These are phyloP conservation scores for Cercospora janseana DNA, from an alignment of 2,329 filamentous ascomycete species.

Conservation along the genomic window DNA sequence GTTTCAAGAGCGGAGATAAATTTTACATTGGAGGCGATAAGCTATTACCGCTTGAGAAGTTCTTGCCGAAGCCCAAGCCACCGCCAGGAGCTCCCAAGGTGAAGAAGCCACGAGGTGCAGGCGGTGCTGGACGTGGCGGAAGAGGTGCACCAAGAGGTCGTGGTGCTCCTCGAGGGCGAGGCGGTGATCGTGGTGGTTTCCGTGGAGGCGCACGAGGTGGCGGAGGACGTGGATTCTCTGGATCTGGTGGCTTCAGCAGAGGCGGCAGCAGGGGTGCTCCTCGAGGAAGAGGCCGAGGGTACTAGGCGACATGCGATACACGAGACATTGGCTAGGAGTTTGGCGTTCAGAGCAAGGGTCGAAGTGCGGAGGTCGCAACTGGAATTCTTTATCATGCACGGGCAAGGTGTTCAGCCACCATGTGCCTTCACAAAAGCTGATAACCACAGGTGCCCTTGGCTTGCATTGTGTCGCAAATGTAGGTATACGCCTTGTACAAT, in stretches of 20 bases:
- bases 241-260: conserved; percentile 21
- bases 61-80: conserved; percentile 89
- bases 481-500: conserved; percentile 11
- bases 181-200: conserved; percentile 40
- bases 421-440: conserved; percentile 2
- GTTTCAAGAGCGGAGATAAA: conserved; percentile 95
- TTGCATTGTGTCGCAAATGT: conserved; percentile 3
- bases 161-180: conserved; percentile 49
- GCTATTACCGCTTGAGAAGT: conserved; percentile 89
- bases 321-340: conserved; percentile 24
- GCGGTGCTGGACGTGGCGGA: conserved; percentile 41
- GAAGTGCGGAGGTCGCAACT: conserved; percentile 1
- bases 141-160: conserved; percentile 56
- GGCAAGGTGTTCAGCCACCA: background rate
- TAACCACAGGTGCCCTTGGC: background rate
- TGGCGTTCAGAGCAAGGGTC: conserved; percentile 14
- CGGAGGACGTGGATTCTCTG: conserved; percentile 18
- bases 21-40: conserved; percentile 90
- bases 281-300: conserved; percentile 40
- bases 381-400: background rate
- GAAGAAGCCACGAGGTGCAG: conserved; percentile 65
- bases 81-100: conserved; percentile 63
- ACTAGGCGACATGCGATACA: conserved; percentile 21
- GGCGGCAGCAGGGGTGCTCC: conserved; percentile 30
- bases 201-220: conserved; percentile 19